A percentile compares a stretch with the other conserved stretches of the same genome.
Evolutionary conservation across 1,139 yeast species (phyloP).

Genomic region (Suhomyces bolitotheri): DNA sequence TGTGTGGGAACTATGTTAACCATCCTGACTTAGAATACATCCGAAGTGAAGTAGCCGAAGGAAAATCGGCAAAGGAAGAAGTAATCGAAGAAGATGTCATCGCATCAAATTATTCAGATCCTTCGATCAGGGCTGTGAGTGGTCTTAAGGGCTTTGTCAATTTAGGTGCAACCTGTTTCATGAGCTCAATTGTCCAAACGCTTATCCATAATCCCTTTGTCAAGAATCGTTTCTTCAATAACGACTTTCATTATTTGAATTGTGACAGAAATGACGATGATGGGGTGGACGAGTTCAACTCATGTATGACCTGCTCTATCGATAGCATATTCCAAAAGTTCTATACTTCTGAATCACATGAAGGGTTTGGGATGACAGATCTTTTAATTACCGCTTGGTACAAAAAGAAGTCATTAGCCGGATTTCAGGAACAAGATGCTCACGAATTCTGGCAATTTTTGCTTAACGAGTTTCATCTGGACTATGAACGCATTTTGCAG

Average conservation of each 20-base stretch:
- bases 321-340: constrained; percentile 73
- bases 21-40: constrained; percentile 57
- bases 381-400: constrained; percentile 81
- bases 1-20: constrained; percentile 71
- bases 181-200: constrained; percentile 86
- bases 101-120: constrained; percentile 35
- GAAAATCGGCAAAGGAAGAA: background rate
- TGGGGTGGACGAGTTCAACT: constrained; percentile 38
- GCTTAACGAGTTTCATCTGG: constrained; percentile 78
- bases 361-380: constrained; percentile 75
- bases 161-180: constrained; percentile 95
- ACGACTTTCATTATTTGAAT: constrained; percentile 51
- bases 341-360: constrained; percentile 52
- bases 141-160: constrained; percentile 88
- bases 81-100: constrained; percentile 1
- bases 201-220: constrained; percentile 85
- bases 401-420: constrained; percentile 80
- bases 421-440: constrained; percentile 96
- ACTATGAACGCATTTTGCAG: constrained; percentile 31
- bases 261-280: constrained; percentile 32
- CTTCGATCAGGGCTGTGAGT: constrained; percentile 60
- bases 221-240: constrained; percentile 72
- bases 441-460: constrained; percentile 95
- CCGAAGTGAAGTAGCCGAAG: constrained; percentile 34
- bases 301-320: constrained; percentile 82